Conservation (phyloP, 176 grass and related monocot species). For the Musa beccarii region DNA sequence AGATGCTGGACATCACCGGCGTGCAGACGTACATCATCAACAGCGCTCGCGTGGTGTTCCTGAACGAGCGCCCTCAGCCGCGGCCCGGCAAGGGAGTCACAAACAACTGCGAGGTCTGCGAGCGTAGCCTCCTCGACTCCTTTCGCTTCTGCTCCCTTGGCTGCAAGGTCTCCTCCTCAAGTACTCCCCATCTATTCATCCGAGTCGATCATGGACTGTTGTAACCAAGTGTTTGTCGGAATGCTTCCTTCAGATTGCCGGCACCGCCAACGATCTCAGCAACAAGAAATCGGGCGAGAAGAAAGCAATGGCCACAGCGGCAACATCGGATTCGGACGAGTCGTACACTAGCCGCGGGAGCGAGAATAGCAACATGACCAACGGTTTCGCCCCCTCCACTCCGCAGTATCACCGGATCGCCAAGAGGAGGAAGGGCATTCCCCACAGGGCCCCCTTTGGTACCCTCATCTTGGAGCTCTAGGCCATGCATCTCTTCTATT, state of each 20-base stretch:
- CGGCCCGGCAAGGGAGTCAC: slow-evolving; percentile 95
- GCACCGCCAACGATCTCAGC: slow-evolving; percentile 32
- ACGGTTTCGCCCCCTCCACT: slow-evolving; percentile 68
- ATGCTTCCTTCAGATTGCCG: slow-evolving; percentile 44
- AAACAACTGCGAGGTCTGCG: slow-evolving; percentile 97
- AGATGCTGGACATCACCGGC: slow-evolving; percentile 83
- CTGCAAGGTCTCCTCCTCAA: slow-evolving; percentile 48
- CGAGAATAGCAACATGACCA: slow-evolving; percentile 22
- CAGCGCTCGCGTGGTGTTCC: slow-evolving; percentile 94
- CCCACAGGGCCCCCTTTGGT: slow-evolving; percentile 79
- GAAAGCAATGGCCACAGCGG: not conserved
- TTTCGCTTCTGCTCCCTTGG: slow-evolving; percentile 99
- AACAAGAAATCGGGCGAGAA: slow-evolving; percentile 27
- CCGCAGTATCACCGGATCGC: slow-evolving; percentile 27
- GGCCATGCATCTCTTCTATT: too few relatives aligned
- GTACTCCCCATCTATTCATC: not conserved
- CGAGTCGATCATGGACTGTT: not conserved
- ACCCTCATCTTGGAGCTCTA: slow-evolving; percentile 63
- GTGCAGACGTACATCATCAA: slow-evolving; percentile 99
- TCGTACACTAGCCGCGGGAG: slow-evolving; percentile 21
- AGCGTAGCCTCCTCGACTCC: slow-evolving; percentile 89
- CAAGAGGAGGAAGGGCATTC: slow-evolving; percentile 86
- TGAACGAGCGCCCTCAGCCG: slow-evolving; percentile 91
- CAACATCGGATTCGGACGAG: slow-evolving; percentile 11
- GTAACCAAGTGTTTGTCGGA: not conserved